These are phyloP conservation scores for Plasmodium chabaudi DNA, from an alignment of 169 alveolate species.

Conservation along the genomic window DNA sequence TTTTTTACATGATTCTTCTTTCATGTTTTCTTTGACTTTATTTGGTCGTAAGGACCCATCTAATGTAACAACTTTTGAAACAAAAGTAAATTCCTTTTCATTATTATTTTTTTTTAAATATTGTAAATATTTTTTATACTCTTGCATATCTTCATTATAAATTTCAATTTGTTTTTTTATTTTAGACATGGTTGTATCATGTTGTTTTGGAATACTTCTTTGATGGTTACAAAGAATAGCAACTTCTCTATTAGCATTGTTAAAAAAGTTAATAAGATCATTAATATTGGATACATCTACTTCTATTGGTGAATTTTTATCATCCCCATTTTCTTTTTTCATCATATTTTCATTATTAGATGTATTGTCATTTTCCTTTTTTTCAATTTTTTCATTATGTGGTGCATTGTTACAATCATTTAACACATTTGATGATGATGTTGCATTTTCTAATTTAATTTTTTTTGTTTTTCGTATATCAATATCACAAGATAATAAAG, in stretches of 20 bases:
- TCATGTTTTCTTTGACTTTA: constrained; percentile 61
- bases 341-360: not conserved
- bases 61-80: constrained; percentile 77
- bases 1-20: constrained; percentile 81
- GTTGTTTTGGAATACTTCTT: constrained; percentile 94
- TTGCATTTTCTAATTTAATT: constrained; percentile 27
- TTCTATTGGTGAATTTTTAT: constrained; percentile 77
- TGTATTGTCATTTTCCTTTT: constrained; percentile 20
- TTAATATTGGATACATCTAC: constrained; percentile 88
- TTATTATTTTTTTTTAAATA: constrained; percentile 86
- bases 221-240: constrained; percentile 99
- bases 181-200: constrained; percentile 94
- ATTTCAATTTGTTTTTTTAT: constrained; percentile 89
- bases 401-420: constrained; percentile 53
- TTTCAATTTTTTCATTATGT: constrained; percentile 40
- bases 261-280: constrained; percentile 94
- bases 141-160: constrained; percentile 89
- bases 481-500: constrained; percentile 15
- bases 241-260: constrained; percentile 97
- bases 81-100: constrained; percentile 74
- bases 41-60: constrained; percentile 76
- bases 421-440: constrained; percentile 31
- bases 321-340: constrained; percentile 47
- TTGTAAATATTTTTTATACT: constrained; percentile 88
- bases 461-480: constrained; percentile 41